A percentile compares a stretch with the other conserved stretches of the same genome.
phyloP scores from a whole-genome alignment of 2,329 filamentous ascomycete genomes.

The Claviceps citrina region DNA sequence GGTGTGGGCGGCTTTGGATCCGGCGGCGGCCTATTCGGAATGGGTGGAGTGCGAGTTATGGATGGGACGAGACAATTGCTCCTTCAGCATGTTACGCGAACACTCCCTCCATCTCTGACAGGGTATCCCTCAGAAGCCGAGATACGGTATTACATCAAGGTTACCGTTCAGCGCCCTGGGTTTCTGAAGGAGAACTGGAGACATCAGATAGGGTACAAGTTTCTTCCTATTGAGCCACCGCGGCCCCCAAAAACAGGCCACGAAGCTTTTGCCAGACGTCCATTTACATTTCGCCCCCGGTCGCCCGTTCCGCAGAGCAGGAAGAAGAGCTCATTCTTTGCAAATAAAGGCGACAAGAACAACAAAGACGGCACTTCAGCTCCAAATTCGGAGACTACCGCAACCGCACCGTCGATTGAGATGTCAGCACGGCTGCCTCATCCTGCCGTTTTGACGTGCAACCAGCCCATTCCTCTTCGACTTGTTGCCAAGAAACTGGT shows the following conservation, averaged over 20 bases:
- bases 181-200: slow-evolving; percentile 85
- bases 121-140: slow-evolving; percentile 78
- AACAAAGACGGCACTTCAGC: slow-evolving; percentile 11
- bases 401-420: slow-evolving; percentile 52
- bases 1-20: slow-evolving; percentile 36
- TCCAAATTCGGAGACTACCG: slow-evolving; percentile 16
- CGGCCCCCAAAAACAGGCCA: slow-evolving; percentile 50
- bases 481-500: slow-evolving; percentile 65
- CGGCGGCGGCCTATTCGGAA: slow-evolving; percentile 30
- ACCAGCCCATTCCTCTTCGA: slow-evolving; percentile 66
- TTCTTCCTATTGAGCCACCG: slow-evolving; percentile 85
- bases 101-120: slow-evolving; percentile 76
- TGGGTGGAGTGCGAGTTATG: slow-evolving; percentile 42
- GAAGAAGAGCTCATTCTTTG: slow-evolving; percentile 47
- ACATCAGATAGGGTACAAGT: slow-evolving; percentile 54
- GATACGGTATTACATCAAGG: slow-evolving; percentile 88
- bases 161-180: slow-evolving; percentile 77
- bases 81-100: slow-evolving; percentile 62
- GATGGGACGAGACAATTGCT: slow-evolving; percentile 47
- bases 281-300: slow-evolving; percentile 39
- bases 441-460: slow-evolving; percentile 78
- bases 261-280: slow-evolving; percentile 71
- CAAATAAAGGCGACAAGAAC: slow-evolving; percentile 16
- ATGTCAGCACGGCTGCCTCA: slow-evolving; percentile 66
- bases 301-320: slow-evolving; percentile 15